Evolutionary conservation across 148 eudicot species (phyloP).

Genomic region (Polygonum aviculare): DNA sequence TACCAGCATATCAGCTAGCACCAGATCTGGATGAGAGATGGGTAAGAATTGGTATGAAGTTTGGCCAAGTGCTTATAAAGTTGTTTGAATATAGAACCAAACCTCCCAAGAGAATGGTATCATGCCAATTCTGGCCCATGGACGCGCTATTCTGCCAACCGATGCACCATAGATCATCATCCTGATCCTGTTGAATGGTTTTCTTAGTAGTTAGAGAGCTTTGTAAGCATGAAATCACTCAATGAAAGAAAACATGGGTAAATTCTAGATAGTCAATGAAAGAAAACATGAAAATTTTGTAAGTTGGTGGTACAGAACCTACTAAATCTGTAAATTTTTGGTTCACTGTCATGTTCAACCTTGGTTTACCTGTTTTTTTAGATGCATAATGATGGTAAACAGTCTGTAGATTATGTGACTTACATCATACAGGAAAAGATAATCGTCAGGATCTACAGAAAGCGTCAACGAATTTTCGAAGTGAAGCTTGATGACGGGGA

Average conservation of each 20-base stretch:
- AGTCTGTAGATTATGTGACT: constrained; percentile 14
- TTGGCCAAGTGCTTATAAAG: neutral
- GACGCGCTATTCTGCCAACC: constrained; percentile 49
- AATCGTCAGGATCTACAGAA: constrained; percentile 39
- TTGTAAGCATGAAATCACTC: neutral
- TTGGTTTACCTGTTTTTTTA: neutral
- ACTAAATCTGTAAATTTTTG: too few species aligned
- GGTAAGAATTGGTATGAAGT: neutral
- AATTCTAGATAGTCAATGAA: neutral
- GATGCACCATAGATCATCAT: constrained; percentile 44
- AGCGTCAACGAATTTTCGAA: constrained; percentile 32
- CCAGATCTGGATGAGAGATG: constrained; percentile 54
- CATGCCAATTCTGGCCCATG: constrained; percentile 39
- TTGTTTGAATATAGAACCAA: neutral
- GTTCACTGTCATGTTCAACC: neutral
- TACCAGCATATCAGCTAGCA: constrained; percentile 65
- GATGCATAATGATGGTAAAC: neutral
- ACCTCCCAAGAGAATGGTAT: constrained; percentile 56
- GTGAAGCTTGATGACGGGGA: constrained; percentile 31
- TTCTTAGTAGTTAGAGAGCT: neutral
- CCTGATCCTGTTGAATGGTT: constrained; percentile 27
- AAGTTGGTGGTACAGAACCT: too few species aligned
- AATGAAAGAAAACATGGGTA: constrained; percentile 1
- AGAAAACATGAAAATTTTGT: too few species aligned
- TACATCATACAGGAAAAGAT: constrained; percentile 32